Evolutionary conservation across 2,329 filamentous ascomycete genomes (phyloP).

Genomic region (Fusarium aywerte): DNA sequence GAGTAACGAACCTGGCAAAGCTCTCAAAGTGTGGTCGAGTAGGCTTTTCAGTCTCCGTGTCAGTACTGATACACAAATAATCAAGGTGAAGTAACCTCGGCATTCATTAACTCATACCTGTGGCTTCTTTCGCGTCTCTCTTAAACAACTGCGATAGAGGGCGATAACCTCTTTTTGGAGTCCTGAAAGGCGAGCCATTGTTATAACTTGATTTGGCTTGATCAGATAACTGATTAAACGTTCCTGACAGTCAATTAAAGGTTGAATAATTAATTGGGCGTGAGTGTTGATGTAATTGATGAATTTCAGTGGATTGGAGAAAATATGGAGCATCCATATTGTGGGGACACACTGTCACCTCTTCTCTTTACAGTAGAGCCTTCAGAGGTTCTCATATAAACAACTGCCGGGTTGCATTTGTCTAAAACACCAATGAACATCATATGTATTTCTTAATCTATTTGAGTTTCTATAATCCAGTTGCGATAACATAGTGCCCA

Average conservation of each 20-base stretch:
- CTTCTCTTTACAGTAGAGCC: neutral
- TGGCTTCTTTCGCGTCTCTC: slow-evolving; percentile 84
- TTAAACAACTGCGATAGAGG: slow-evolving; percentile 87
- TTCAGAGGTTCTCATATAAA: too few species aligned
- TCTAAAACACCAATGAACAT: neutral
- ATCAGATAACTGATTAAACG: neutral
- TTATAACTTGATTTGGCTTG: neutral
- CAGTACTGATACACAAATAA: slow-evolving; percentile 14
- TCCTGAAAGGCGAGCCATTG: slow-evolving; percentile 70
- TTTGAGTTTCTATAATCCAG: neutral
- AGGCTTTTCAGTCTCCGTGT: slow-evolving; percentile 48
- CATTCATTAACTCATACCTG: slow-evolving; percentile 57
- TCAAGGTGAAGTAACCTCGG: neutral
- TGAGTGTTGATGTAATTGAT: slow-evolving; percentile 16
- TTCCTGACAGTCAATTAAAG: slow-evolving; percentile 16
- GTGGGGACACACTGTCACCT: slow-evolving; percentile 22
- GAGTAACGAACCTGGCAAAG: slow-evolving; percentile 67
- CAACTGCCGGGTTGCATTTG: neutral
- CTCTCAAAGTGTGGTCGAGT: slow-evolving; percentile 69
- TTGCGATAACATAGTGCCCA: slow-evolving; percentile 7
- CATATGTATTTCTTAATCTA: neutral
- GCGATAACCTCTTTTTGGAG: slow-evolving; percentile 89
- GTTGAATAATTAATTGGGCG: slow-evolving; percentile 7
- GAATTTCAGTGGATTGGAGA: slow-evolving; percentile 2
- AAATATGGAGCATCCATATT: slow-evolving; percentile 8